Evolutionary conservation across 495 filamentous ascomycete species (phyloP).

Genomic region (Collariella sp.): DNA sequence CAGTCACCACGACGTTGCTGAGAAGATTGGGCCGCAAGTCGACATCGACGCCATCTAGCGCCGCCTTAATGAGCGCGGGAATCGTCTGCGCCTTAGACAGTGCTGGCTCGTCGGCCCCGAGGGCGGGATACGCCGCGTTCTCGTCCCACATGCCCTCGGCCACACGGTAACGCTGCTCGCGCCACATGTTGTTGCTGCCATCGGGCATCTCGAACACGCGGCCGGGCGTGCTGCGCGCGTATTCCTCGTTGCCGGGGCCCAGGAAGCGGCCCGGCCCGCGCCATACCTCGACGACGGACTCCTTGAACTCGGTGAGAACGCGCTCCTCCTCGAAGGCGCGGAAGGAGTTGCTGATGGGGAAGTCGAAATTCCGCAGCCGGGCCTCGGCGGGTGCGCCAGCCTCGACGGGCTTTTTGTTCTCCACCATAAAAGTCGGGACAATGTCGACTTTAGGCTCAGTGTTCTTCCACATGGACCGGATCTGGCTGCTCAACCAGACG

Average conservation of each 20-base stretch:
- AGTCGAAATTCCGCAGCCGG: conserved; percentile 49
- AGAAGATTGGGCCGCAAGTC: conserved; percentile 78
- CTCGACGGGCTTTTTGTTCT: conserved; percentile 79
- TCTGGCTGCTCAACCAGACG: conserved; percentile 79
- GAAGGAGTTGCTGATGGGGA: conserved; percentile 62
- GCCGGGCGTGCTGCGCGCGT: conserved; percentile 53
- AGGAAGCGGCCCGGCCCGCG: conserved; percentile 64
- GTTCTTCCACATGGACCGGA: conserved; percentile 68
- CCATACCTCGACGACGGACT: conserved; percentile 92
- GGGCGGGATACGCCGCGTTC: conserved; percentile 47
- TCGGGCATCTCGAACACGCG: conserved; percentile 95
- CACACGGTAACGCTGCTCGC: conserved; percentile 72
- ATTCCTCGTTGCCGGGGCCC: conserved; percentile 56
- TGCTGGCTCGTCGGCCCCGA: conserved; percentile 16
- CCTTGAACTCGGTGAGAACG: conserved; percentile 90
- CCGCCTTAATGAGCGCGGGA: conserved; percentile 66
- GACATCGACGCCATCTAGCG: conserved; percentile 71
- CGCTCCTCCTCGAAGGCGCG: conserved; percentile 82
- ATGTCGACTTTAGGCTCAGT: conserved; percentile 71
- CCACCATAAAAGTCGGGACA: conserved; percentile 78
- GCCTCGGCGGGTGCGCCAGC: conserved; percentile 64
- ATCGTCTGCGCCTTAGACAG: conserved; percentile 65
- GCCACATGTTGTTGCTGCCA: conserved; percentile 85
- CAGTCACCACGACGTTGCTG: conserved; percentile 86
- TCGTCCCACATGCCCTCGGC: conserved; percentile 85